Percentiles rank a stretch among this genome's conserved stretches.
phyloP scores from a whole-genome alignment of 2,329 filamentous ascomycete species.

The Nothophoma quercina region DNA sequence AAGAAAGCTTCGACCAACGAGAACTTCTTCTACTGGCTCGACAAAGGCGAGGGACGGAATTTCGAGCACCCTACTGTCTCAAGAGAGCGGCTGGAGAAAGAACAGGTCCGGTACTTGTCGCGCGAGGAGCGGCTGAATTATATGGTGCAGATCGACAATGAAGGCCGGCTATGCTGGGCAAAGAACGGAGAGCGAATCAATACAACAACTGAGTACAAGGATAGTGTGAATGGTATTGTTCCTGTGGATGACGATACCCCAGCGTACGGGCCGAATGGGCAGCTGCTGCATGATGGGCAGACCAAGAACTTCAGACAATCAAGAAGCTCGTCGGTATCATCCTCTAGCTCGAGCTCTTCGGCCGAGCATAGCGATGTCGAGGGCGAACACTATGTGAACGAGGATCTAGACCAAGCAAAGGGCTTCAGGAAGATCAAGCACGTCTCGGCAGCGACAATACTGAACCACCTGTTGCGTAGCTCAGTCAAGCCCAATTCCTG shows the following conservation, averaged over 20 bases:
- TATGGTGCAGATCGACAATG: slow-evolving; percentile 75
- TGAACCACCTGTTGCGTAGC: slow-evolving; percentile 80
- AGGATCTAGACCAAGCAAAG: slow-evolving; percentile 67
- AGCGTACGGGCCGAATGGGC: slow-evolving; percentile 46
- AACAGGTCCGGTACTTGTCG: slow-evolving; percentile 83
- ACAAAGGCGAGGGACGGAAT: slow-evolving; percentile 76
- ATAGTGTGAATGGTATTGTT: slow-evolving; percentile 73
- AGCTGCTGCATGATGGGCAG: slow-evolving; percentile 33
- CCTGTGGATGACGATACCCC: slow-evolving; percentile 53
- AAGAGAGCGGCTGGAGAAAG: slow-evolving; percentile 75
- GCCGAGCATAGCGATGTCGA: slow-evolving; percentile 64
- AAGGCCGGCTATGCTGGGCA: slow-evolving; percentile 84
- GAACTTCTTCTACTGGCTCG: slow-evolving; percentile 95
- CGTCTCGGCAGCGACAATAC: slow-evolving; percentile 73
- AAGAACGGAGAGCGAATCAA: slow-evolving; percentile 82
- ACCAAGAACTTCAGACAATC: slow-evolving; percentile 29
- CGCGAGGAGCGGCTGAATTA: slow-evolving; percentile 84
- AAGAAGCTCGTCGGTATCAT: slow-evolving; percentile 32
- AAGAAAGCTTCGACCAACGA: slow-evolving; percentile 77
- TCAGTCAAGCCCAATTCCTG: slow-evolving; percentile 87
- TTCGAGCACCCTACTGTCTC: slow-evolving; percentile 76
- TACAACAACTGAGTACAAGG: slow-evolving; percentile 77
- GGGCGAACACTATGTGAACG: slow-evolving; percentile 70
- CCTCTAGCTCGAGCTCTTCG: slow-evolving; percentile 44
- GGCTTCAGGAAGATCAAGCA: slow-evolving; percentile 70